Evolutionary conservation across 768 basidiomycete species (phyloP), one percentile per base, ranked within the genome.

Genomic region (Polyporus arcularius): DNA sequence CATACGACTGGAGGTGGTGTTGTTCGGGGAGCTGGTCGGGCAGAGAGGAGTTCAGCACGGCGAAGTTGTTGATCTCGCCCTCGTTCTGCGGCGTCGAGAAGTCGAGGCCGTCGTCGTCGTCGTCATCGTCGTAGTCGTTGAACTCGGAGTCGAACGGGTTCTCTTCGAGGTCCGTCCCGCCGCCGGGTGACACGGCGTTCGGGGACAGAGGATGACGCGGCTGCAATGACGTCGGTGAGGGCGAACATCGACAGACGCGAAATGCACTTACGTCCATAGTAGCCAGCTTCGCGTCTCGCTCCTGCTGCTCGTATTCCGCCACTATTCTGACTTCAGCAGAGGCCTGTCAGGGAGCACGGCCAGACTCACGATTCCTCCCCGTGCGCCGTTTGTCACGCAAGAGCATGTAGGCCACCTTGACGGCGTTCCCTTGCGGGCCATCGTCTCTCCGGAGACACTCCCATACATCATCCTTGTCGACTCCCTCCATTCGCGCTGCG

Each of bases 351-450:
- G 21, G 21, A 49, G 47, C 9, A 45, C 61, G 4, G 8, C 16
- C 12, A 40, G 32, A 81, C 94, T 81, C 68, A 96, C 95, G 76
- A 71, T 94, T 93, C 73, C 89, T 85, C 6, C 94, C 87, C 55
- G 90, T 81, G 41, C 94, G 78, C 66, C 87, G 80, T 77, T 95
- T 95, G 70, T 99, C 96, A 58, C 94, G 80, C 47, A 97, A 79
- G 4, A 99, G 80, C 85, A 95, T 87, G 74, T 98, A 99, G 0
- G 96, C 95, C 7, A 99, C 95, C 75, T 97, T 96, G 71, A 98
- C 89, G 55, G 93, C 88, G 71, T 98, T 97, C 41, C 95, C 92
- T 61, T 89, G 87, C 43, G 85, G 80, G 0, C 92, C 94, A 64
- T 96, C 94, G 54, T 95, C 89, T 65, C 86, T 77, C 61, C 89